phyloP scores from a whole-genome alignment of 495 filamentous ascomycete species.

The Penicillium cinerascens region DNA sequence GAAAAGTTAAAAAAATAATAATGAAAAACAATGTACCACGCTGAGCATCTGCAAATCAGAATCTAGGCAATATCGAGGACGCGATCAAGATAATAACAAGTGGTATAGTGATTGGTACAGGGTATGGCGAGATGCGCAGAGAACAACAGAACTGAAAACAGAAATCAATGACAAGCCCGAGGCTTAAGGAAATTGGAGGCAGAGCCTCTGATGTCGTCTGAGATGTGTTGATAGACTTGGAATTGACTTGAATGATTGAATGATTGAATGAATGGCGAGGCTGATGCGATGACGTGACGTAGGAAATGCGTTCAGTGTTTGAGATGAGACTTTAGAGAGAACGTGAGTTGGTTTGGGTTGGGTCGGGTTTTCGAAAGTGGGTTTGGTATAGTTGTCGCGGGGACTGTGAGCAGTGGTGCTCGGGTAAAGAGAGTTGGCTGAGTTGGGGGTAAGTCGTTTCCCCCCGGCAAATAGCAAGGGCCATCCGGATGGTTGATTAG shows the following conservation, averaged over 20 bases:
- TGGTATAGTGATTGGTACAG: slow-evolving; percentile 35
- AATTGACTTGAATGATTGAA: neutral
- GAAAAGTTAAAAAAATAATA: neutral
- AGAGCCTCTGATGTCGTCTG: neutral
- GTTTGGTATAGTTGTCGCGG: neutral
- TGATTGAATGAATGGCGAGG: neutral
- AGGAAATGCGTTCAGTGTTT: slow-evolving; percentile 9
- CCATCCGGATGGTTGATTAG: neutral
- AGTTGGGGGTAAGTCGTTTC: neutral
- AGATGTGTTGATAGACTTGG: neutral
- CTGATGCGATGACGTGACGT: neutral
- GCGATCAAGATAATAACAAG: slow-evolving; percentile 16
- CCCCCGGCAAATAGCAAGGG: neutral
- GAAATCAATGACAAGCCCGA: neutral
- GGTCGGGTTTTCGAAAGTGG: neutral
- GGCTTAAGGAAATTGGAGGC: neutral
- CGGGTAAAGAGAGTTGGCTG: neutral
- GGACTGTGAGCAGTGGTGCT: slow-evolving; percentile 4
- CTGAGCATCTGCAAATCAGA: slow-evolving; percentile 13
- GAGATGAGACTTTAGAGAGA: neutral
- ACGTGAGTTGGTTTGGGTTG: slow-evolving; percentile 1
- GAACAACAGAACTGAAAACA: slow-evolving; percentile 1
- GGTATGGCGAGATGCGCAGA: slow-evolving; percentile 16
- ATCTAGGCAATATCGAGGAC: slow-evolving; percentile 6
- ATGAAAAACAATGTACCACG: neutral